Conservation (phyloP, 768 basidiomycete species). For the Pholiota molesta region DNA sequence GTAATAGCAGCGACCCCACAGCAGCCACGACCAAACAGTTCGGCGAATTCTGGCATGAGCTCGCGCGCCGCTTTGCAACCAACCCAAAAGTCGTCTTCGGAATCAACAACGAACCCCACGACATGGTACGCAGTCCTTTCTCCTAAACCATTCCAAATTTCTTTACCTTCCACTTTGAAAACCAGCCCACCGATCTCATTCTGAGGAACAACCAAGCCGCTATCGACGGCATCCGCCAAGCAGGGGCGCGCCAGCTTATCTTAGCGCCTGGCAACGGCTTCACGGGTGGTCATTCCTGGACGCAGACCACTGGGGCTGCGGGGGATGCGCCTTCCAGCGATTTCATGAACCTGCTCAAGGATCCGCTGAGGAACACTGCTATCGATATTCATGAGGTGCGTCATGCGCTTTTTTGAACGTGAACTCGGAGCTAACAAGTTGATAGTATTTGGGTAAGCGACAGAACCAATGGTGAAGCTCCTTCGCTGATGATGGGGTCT, state of each 20-base stretch:
- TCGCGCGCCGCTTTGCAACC: conserved; percentile 40
- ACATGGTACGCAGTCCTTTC: conserved; percentile 34
- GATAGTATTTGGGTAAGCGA: conserved; percentile 16
- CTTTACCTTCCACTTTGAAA: background rate
- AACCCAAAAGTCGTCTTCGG: conserved; percentile 51
- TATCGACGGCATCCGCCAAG: conserved; percentile 43
- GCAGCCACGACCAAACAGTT: conserved; percentile 49
- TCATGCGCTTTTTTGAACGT: background rate
- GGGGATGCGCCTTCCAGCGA: conserved; percentile 43
- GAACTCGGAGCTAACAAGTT: conserved; percentile 3
- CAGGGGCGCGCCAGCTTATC: conserved; percentile 45
- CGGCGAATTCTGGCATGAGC: conserved; percentile 43
- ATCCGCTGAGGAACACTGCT: conserved; percentile 44
- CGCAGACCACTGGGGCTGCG: conserved; percentile 34
- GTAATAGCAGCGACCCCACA: conserved; percentile 43
- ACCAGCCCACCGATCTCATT: conserved; percentile 42
- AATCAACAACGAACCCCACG: conserved; percentile 50
- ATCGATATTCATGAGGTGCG: conserved; percentile 49
- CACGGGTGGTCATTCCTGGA: conserved; percentile 49
- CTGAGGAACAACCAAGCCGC: conserved; percentile 47
- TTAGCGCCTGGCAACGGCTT: conserved; percentile 50
- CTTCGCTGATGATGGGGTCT: background rate
- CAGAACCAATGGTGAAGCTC: background rate
- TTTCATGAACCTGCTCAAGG: conserved; percentile 41
- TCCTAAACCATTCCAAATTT: background rate